Evolutionary conservation across 805 yeast species (phyloP).

Genomic region (Cyberlindnera euphorbiae): DNA sequence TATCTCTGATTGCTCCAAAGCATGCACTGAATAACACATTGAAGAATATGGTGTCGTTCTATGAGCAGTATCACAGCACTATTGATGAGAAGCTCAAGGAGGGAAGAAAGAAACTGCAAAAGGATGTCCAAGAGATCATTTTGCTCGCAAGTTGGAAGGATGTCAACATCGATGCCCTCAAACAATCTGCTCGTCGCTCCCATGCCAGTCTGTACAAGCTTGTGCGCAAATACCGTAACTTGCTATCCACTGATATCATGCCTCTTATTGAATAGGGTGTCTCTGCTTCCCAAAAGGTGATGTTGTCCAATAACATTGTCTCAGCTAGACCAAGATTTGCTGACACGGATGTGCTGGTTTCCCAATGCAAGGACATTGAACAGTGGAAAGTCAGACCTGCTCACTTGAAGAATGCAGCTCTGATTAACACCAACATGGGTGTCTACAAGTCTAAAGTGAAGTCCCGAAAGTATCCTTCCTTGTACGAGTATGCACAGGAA

Average conservation of each 20-base stretch:
- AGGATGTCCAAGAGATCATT: slow-evolving; percentile 80
- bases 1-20: slow-evolving; percentile 29
- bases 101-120: slow-evolving; percentile 56
- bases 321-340: slow-evolving; percentile 4
- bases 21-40: slow-evolving; percentile 37
- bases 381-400: slow-evolving; percentile 54
- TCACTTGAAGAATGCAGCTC: slow-evolving; percentile 45
- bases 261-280: slow-evolving; percentile 59
- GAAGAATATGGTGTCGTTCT: slow-evolving; percentile 56
- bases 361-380: slow-evolving; percentile 26
- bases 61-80: slow-evolving; percentile 54
- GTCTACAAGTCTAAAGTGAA: slow-evolving; percentile 35
- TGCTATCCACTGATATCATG: slow-evolving; percentile 48
- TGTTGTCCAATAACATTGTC: slow-evolving; percentile 3
- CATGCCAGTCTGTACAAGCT: slow-evolving; percentile 80
- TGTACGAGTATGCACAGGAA: slow-evolving; percentile 52
- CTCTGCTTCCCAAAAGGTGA: slow-evolving; percentile 21
- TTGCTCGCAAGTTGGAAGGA: slow-evolving; percentile 96
- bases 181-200: slow-evolving; percentile 88
- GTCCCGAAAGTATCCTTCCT: slow-evolving; percentile 38
- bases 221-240: slow-evolving; percentile 72
- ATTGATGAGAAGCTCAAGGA: slow-evolving; percentile 42
- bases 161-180: slow-evolving; percentile 86
- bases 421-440: slow-evolving; percentile 53
- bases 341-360: slow-evolving; percentile 10